phyloP scores from a whole-genome alignment of 495 filamentous ascomycete genomes.

The Penicillium nucicola region DNA sequence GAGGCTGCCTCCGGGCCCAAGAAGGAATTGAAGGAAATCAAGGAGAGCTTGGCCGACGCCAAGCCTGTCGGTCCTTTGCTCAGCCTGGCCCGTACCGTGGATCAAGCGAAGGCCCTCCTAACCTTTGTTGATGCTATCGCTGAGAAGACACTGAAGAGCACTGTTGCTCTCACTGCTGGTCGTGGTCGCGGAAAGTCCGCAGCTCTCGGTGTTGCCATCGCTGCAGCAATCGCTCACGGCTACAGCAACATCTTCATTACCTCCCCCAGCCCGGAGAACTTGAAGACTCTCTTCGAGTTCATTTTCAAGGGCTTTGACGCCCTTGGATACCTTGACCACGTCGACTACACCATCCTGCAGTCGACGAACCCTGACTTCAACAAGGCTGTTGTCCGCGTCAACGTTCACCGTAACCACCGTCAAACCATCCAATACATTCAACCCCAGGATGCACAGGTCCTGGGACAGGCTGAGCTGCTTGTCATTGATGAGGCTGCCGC shows the following conservation, averaged over 20 bases:
- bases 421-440: constrained; percentile 99
- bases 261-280: constrained; percentile 94
- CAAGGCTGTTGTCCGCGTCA: constrained; percentile 96
- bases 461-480: constrained; percentile 93
- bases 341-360: constrained; percentile 97
- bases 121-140: constrained; percentile 96
- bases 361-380: constrained; percentile 99
- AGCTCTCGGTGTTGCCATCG: constrained; percentile 88
- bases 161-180: constrained; percentile 88
- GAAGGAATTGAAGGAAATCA: constrained; percentile 80
- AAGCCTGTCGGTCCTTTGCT: constrained; percentile 84
- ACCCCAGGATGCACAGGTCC: constrained; percentile 88
- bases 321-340: constrained; percentile 85
- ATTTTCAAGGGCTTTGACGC: constrained; percentile 98
- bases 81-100: constrained; percentile 80
- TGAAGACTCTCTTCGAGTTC: constrained; percentile 98
- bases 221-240: constrained; percentile 89
- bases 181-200: constrained; percentile 97
- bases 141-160: constrained; percentile 92
- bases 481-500: constrained; percentile 98
- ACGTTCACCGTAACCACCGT: constrained; percentile 90
- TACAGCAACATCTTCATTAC: constrained; percentile 99
- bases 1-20: constrained; percentile 62
- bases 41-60: constrained; percentile 79
- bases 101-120: constrained; percentile 91